Evolutionary conservation across 78 protist genomes (phyloP).

Genomic region (Protostelium mycophagum): DNA sequence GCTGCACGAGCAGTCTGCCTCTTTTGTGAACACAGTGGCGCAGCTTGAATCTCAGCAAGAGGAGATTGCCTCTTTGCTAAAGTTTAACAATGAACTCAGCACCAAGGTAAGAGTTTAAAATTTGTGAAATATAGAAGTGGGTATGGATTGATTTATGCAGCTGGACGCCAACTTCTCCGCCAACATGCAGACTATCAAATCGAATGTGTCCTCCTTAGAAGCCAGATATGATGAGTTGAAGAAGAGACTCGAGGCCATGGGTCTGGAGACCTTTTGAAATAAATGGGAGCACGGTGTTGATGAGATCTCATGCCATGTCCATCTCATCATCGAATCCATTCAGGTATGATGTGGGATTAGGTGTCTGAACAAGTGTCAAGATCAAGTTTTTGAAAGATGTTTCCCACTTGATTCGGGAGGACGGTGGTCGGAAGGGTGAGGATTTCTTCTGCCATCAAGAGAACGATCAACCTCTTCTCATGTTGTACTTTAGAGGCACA

Average conservation of each 20-base stretch:
- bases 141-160: not conserved
- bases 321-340: no score
- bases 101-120: constrained; percentile 7
- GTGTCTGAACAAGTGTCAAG: no score
- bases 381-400: no score
- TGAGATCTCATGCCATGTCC: no score
- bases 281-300: no score
- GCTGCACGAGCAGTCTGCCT: constrained; percentile 46
- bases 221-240: constrained; percentile 10
- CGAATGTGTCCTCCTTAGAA: constrained; percentile 37
- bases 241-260: not conserved
- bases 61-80: constrained; percentile 31
- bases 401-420: no score
- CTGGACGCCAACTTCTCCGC: constrained; percentile 49
- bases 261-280: not conserved
- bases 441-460: no score
- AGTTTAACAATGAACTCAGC: constrained; percentile 22
- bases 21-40: constrained; percentile 29
- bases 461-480: no score
- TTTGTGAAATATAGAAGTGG: not conserved
- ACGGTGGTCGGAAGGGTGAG: no score
- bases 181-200: constrained; percentile 29
- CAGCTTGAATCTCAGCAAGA: constrained; percentile 38
- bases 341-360: no score
- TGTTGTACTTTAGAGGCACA: no score